Evolutionary conservation across 345 rosid species (phyloP).

Genomic region (Salix purpurea): DNA sequence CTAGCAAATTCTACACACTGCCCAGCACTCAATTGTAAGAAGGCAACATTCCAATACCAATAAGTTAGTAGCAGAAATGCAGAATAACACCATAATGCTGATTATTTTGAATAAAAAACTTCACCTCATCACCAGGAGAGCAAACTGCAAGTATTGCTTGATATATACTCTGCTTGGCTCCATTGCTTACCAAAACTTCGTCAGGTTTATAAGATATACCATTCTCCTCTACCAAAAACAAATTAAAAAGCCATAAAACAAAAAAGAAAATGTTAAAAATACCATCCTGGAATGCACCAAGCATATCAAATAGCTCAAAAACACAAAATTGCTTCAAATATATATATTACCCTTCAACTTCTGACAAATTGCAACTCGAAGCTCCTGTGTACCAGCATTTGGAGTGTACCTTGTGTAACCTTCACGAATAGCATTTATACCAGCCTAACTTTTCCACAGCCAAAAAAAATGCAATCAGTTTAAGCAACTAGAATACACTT

Average conservation of each 20-base stretch:
- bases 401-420: constrained; percentile 87
- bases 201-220: constrained; percentile 75
- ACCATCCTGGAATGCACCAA: neutral
- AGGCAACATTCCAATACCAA: neutral
- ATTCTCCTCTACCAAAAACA: constrained; percentile 61
- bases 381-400: constrained; percentile 80
- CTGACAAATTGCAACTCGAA: constrained; percentile 77
- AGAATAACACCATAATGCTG: neutral
- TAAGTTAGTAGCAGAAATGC: neutral
- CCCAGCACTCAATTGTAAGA: neutral
- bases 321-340: neutral
- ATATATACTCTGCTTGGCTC: constrained; percentile 77
- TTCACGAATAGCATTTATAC: constrained; percentile 81
- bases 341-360: constrained; percentile 61
- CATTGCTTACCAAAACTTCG: constrained; percentile 88
- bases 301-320: neutral
- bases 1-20: neutral
- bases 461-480: neutral
- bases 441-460: constrained; percentile 50
- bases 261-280: neutral
- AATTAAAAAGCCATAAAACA: neutral
- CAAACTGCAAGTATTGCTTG: constrained; percentile 94
- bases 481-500: neutral
- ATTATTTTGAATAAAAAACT: neutral
- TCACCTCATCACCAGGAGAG: constrained; percentile 95